These are phyloP conservation scores for Polychaeton citri DNA, from an alignment of 2,329 filamentous ascomycete genomes.

Conservation along the genomic window DNA sequence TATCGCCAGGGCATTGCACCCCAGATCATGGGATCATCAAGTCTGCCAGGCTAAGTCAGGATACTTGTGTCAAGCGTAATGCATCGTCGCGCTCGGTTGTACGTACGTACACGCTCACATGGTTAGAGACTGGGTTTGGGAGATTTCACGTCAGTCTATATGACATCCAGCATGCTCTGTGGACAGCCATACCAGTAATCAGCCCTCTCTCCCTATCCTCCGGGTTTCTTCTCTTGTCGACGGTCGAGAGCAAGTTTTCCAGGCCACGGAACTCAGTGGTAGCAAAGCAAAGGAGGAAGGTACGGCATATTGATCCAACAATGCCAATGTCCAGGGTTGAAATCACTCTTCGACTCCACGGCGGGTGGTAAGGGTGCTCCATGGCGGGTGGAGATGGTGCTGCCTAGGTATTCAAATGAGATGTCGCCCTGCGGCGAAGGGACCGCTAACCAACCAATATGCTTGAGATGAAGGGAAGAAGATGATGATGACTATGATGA, in stretches of 20 bases:
- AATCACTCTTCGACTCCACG: conserved; percentile 55
- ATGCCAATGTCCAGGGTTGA: conserved; percentile 65
- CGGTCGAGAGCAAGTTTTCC: conserved; percentile 57
- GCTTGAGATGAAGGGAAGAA: too few species aligned
- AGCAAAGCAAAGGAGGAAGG: conserved; percentile 64
- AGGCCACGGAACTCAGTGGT: conserved; percentile 64
- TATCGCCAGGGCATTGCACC: conserved; percentile 69
- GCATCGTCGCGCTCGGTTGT: too few species aligned
- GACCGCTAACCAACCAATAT: too few species aligned
- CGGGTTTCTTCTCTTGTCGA: conserved; percentile 60
- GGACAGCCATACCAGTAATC: conserved; percentile 55
- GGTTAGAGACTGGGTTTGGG: conserved; percentile 78
- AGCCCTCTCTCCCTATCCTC: conserved; percentile 59
- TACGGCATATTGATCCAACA: conserved; percentile 55
- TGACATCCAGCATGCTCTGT: neutral
- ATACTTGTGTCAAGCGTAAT: too few species aligned
- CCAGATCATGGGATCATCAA: conserved; percentile 94
- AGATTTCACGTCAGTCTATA: too few species aligned
- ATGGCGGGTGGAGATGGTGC: too few species aligned
- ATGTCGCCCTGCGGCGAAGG: too few species aligned
- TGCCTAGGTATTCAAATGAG: too few species aligned
- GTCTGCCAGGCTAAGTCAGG: conserved; percentile 35
- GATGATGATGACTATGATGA: too few species aligned
- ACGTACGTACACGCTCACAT: conserved; percentile 69
- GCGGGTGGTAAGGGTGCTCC: conserved; percentile 39